Evolutionary conservation across 2,329 filamentous ascomycete species (phyloP).

Genomic region (Diaporthe citriasiana): DNA sequence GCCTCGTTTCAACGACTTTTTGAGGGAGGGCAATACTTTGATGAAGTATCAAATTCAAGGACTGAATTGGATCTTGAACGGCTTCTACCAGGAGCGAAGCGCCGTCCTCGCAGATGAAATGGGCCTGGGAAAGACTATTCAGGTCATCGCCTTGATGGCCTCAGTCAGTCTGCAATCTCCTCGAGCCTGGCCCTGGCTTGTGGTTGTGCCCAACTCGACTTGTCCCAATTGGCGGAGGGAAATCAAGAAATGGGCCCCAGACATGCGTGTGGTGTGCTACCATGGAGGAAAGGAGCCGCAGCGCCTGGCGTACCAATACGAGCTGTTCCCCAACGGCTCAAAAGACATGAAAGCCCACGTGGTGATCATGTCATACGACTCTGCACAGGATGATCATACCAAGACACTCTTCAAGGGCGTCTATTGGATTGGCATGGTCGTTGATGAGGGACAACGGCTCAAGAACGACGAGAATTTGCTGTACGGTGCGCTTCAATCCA

Average conservation of each 20-base stretch:
- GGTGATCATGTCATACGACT: slow-evolving; percentile 95
- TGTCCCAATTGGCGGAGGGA: slow-evolving; percentile 98
- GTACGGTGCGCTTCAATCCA: slow-evolving; percentile 79
- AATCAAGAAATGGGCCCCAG: slow-evolving; percentile 93
- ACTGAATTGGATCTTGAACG: slow-evolving; percentile 94
- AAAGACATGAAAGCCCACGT: slow-evolving; percentile 87
- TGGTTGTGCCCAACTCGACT: slow-evolving; percentile 95
- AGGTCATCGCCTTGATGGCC: slow-evolving; percentile 86
- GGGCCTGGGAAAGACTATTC: slow-evolving; percentile 97
- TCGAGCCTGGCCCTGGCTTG: slow-evolving; percentile 89
- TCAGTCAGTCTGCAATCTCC: slow-evolving; percentile 77
- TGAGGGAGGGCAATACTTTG: slow-evolving; percentile 75
- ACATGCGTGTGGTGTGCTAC: slow-evolving; percentile 89
- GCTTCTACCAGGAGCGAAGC: slow-evolving; percentile 86
- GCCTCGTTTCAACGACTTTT: slow-evolving; percentile 45
- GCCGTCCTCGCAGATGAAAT: slow-evolving; percentile 97
- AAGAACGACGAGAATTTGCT: slow-evolving; percentile 92
- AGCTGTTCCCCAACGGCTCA: slow-evolving; percentile 80
- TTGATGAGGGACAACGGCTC: slow-evolving; percentile 94
- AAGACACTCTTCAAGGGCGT: slow-evolving; percentile 76
- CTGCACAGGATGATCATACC: slow-evolving; percentile 80
- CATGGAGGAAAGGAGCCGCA: slow-evolving; percentile 84
- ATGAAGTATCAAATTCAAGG: slow-evolving; percentile 97
- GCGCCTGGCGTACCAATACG: slow-evolving; percentile 83
- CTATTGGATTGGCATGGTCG: slow-evolving; percentile 88